Conservation (phyloP, 2,329 filamentous ascomycete species). For the Blastomyces gilchristii region DNA sequence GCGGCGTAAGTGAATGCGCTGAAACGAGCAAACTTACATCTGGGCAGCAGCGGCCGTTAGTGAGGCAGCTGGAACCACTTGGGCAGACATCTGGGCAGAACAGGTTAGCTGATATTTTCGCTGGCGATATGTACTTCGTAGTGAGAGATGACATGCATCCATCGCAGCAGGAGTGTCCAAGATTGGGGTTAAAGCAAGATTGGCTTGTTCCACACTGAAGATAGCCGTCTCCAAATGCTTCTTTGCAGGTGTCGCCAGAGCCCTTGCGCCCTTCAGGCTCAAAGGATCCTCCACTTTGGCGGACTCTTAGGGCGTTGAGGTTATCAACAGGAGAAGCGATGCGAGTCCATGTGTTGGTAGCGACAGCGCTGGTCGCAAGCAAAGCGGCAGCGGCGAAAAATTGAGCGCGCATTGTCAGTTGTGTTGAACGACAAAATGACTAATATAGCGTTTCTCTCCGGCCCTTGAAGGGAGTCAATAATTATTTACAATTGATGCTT, state of each 20-base stretch:
- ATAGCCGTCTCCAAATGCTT: constrained; percentile 15
- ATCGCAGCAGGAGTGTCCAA: constrained; percentile 18
- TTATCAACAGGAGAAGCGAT: neutral
- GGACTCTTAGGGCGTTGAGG: constrained; percentile 1
- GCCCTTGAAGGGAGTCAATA: neutral
- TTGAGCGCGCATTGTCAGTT: constrained; percentile 9
- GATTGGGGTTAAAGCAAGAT: constrained; percentile 15
- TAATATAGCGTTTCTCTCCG: neutral
- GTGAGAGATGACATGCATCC: constrained; percentile 15
- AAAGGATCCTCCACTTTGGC: constrained; percentile 11
- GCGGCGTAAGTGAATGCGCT: neutral
- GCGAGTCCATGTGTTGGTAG: constrained; percentile 6
- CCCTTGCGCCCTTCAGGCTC: constrained; percentile 9
- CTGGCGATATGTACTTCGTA: neutral
- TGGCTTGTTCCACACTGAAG: constrained; percentile 12
- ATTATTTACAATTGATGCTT: neutral
- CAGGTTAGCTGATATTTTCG: constrained; percentile 1
- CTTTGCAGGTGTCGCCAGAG: constrained; percentile 10
- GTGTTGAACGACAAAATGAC: neutral
- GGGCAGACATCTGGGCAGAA: constrained; percentile 14
- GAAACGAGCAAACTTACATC: constrained; percentile 9
- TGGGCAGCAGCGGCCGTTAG: constrained; percentile 15
- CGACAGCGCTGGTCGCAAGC: constrained; percentile 6
- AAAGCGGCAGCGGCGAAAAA: constrained; percentile 9
- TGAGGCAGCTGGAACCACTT: constrained; percentile 14